A percentile compares a stretch with the other conserved stretches of the same genome.
Conservation (phyloP, 805 yeast genomes). For the Lachancea kluyveri region DNA sequence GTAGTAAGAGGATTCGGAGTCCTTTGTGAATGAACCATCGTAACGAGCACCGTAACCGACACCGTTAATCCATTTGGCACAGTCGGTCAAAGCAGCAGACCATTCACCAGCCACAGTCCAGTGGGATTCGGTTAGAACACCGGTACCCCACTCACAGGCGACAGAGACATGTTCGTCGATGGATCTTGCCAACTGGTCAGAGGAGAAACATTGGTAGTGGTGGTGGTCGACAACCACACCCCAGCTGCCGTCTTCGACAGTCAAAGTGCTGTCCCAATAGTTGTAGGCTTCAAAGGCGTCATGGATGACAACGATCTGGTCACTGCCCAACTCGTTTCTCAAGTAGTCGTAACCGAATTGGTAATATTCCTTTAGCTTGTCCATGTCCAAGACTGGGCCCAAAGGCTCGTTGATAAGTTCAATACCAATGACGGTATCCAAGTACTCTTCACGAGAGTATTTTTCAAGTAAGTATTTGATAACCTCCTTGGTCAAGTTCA, state of each 20-base stretch:
- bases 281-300: slow-evolving; percentile 67
- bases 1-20: slow-evolving; percentile 28
- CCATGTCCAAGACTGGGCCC: slow-evolving; percentile 60
- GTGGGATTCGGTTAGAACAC: slow-evolving; percentile 46
- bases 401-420: slow-evolving; percentile 88
- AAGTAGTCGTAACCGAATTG: slow-evolving; percentile 56
- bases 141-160: slow-evolving; percentile 47
- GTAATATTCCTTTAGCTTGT: slow-evolving; percentile 53
- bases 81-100: slow-evolving; percentile 89
- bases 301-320: slow-evolving; percentile 62
- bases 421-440: slow-evolving; percentile 74
- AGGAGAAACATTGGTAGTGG: slow-evolving; percentile 79
- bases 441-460: slow-evolving; percentile 56
- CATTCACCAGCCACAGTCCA: slow-evolving; percentile 85
- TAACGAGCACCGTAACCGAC: slow-evolving; percentile 77
- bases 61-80: slow-evolving; percentile 86
- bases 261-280: slow-evolving; percentile 58
- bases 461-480: slow-evolving; percentile 48
- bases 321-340: slow-evolving; percentile 44
- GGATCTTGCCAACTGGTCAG: slow-evolving; percentile 49
- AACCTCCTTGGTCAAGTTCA: slow-evolving; percentile 48
- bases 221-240: slow-evolving; percentile 83
- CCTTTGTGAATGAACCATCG: slow-evolving; percentile 49
- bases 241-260: slow-evolving; percentile 40
- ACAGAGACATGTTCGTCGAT: slow-evolving; percentile 56